Percentiles rank a stretch among this genome's conserved stretches.
These are phyloP conservation scores for Aspergillus persii DNA, from an alignment of 2,329 filamentous ascomycete genomes.

Conservation along the genomic window DNA sequence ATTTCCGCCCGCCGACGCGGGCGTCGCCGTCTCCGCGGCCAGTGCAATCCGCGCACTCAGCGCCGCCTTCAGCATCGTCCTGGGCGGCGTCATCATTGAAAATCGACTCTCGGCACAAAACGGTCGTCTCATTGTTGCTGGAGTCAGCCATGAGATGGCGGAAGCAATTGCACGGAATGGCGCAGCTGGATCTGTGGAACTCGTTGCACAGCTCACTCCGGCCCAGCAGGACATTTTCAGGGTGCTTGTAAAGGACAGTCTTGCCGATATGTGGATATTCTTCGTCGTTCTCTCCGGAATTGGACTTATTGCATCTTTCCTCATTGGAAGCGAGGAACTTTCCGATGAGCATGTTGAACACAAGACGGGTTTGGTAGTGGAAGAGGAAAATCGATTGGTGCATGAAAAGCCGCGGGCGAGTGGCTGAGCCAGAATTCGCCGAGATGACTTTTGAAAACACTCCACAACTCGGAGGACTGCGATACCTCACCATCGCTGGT, in stretches of 20 bases:
- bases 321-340: constrained; percentile 2
- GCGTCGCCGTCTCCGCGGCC: constrained; percentile 1
- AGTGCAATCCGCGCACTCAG: not conserved
- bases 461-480: constrained; percentile 2
- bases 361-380: constrained; percentile 2
- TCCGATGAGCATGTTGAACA: constrained; percentile 4
- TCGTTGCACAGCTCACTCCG: constrained; percentile 2
- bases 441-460: constrained; percentile 4
- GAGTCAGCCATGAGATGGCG: constrained; percentile 2
- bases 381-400: constrained; percentile 4
- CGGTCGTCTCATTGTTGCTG: constrained; percentile 1
- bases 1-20: not conserved
- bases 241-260: constrained; percentile 4
- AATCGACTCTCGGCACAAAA: not conserved
- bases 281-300: constrained; percentile 3
- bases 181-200: constrained; percentile 2
- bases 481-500: constrained; percentile 3
- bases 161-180: constrained; percentile 3
- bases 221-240: constrained; percentile 2
- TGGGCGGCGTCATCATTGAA: constrained; percentile 6
- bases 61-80: constrained; percentile 1
- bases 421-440: constrained; percentile 1
- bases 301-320: constrained; percentile 4
- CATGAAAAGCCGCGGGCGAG: constrained; percentile 2
- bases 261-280: constrained; percentile 3